Evolutionary conservation across 768 basidiomycete species (phyloP).

Genomic region (Serendipita sp.): DNA sequence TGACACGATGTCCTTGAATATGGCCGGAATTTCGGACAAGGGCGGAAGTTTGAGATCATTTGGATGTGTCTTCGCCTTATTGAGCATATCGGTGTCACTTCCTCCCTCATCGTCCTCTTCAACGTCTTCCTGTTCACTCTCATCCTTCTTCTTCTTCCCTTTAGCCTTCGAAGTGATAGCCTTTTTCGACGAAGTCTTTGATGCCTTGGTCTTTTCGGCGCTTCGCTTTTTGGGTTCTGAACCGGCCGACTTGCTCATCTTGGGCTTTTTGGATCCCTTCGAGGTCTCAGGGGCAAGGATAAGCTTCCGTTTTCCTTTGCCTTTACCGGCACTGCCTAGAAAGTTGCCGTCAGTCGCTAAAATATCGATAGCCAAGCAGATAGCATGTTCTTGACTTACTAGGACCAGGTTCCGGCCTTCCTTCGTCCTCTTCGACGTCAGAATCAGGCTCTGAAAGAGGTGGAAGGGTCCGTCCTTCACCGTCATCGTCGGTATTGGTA

Average conservation of each 20-base stretch:
- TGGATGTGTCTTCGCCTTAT: slow-evolving; percentile 23
- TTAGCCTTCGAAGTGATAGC: slow-evolving; percentile 24
- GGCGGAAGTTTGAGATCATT: slow-evolving; percentile 62
- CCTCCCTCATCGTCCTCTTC: slow-evolving; percentile 22
- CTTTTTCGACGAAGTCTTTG: not conserved
- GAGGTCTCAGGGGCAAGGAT: not conserved
- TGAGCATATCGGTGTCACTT: slow-evolving; percentile 22
- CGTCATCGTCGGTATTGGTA: not conserved
- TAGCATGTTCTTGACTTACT: not conserved
- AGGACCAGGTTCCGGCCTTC: not conserved
- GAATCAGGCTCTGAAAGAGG: not conserved
- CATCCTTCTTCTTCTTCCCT: slow-evolving; percentile 16
- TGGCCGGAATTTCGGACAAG: slow-evolving; percentile 50
- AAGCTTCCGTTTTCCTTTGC: not conserved
- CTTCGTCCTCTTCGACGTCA: not conserved
- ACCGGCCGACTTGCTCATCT: not conserved
- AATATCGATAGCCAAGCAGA: not conserved
- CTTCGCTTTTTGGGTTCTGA: not conserved
- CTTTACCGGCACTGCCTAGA: not conserved
- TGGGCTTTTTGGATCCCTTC: not conserved
- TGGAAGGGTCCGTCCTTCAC: not conserved
- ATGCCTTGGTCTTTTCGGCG: not conserved
- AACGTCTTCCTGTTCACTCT: slow-evolving; percentile 17
- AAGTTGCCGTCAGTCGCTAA: not conserved
- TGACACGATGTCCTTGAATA: slow-evolving; percentile 60